Base-by-base conservation (phyloP, 371 early-diverging fungal genomes). In the Fennellomyces sp. region DNA sequence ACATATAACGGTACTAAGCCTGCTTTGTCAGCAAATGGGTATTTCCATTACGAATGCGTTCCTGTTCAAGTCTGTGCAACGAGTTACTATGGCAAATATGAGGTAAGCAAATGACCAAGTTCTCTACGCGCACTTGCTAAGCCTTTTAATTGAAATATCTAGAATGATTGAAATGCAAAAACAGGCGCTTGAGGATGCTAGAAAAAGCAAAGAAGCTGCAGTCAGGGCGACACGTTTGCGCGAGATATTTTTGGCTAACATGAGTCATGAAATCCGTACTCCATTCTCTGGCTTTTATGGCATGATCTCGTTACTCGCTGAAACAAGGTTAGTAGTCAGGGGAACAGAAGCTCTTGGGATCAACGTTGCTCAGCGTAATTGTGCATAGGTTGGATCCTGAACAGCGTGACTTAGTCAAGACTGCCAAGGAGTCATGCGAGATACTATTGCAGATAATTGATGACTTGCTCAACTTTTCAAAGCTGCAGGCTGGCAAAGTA, bases 401-500 rank as follows among this genome's bases (percentile, higher is more conserved):
- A 28, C 87, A 87, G 25, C 70, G 75, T 30, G 87, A 87, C 38
- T 64, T 84, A 57, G 82, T 83, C 27, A 81, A 75, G 51, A 83
- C 79, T 38, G 83, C 86, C 11, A 84, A 83, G 47, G 82, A 80
- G 3, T 81, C 81, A 0, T 85, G 84, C 31, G 82, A 84, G 61
- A 82, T 81, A 51, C 31, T 86, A 23, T 64, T 85, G 28, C 75
- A 80, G 15, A 81, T 86, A 31, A 86, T 86, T 57, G 85, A 86
- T 47, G 87, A 86, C 52, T 60, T 87, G 15, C 60, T 87, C 25
- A 84, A 87, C 64, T 86, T 87, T 48, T 82, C 83, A 54, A 87
- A 86, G n/a, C 63, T 87, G 23, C 84, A 87, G 60, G 83, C 87
- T 0, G 86, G 85, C 33, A 87, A 87, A 39, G 81, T 86, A 8